phyloP scores from a whole-genome alignment of 2,329 filamentous ascomycete species.

The Neopestalotiopsis clavispora region DNA sequence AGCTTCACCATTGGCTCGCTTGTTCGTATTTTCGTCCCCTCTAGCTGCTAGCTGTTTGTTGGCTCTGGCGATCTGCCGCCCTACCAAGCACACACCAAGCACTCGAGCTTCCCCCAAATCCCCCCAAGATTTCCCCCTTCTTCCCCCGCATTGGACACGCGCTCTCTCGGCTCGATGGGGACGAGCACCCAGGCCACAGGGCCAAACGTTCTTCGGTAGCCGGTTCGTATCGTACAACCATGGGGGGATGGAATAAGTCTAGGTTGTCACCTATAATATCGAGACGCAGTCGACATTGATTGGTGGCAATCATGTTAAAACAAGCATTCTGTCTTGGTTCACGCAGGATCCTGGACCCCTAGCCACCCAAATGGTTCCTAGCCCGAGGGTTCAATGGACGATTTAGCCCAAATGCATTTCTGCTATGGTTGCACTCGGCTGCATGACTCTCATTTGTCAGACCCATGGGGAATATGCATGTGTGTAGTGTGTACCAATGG shows the following conservation, averaged over 20 bases:
- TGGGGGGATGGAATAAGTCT: not conserved
- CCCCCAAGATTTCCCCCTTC: not conserved
- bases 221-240: no score
- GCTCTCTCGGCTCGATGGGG: not conserved
- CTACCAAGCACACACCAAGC: not conserved
- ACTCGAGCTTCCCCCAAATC: no score
- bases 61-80: not conserved
- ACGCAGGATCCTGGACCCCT: not conserved
- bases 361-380: not conserved
- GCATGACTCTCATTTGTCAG: not conserved
- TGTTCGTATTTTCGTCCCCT: not conserved
- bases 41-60: not conserved
- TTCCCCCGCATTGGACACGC: not conserved
- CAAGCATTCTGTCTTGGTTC: not conserved
- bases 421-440: conserved; percentile 11
- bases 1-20: conserved; percentile 9
- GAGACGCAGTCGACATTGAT: not conserved
- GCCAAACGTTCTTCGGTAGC: not conserved
- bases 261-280: not conserved
- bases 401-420: not conserved
- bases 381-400: not conserved
- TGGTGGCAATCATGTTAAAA: not conserved
- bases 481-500: not conserved
- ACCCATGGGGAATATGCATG: not conserved
- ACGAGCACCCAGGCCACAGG: not conserved